Percentiles rank a stretch among this genome's conserved stretches.
phyloP scores from a whole-genome alignment of 306 rosid species.

The Casuarina equisetifolia region DNA sequence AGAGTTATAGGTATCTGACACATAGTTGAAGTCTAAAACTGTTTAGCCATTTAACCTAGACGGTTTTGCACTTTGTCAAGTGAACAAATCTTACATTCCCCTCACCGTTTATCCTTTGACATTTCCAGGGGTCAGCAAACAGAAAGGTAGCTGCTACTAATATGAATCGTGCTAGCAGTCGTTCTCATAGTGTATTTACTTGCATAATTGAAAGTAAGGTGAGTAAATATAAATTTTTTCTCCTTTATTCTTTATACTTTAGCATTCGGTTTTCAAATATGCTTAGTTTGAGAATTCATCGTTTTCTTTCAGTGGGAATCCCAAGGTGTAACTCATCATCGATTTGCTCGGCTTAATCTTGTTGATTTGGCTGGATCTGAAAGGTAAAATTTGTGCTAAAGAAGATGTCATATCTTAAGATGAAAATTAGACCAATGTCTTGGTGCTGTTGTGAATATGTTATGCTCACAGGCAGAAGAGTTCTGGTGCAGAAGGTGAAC shows the following conservation, averaged over 20 bases:
- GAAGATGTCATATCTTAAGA: constrained; percentile 13
- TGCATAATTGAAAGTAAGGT: constrained; percentile 95
- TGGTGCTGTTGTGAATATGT: constrained; percentile 14
- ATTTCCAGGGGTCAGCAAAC: constrained; percentile 80
- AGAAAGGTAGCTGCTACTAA: constrained; percentile 98
- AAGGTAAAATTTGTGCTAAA: constrained; percentile 53
- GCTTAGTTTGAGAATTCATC: constrained; percentile 15
- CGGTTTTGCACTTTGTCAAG: neutral
- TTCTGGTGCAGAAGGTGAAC: constrained; percentile 99
- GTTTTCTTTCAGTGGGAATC: constrained; percentile 80
- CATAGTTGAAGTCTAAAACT: neutral
- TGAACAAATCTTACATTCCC: neutral
- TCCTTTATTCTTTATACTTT: constrained; percentile 8
- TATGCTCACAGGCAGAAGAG: constrained; percentile 83
- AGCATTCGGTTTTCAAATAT: constrained; percentile 23
- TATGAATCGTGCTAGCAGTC: constrained; percentile 97
- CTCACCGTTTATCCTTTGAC: neutral
- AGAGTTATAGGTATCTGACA: neutral
- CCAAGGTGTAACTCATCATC: constrained; percentile 91
- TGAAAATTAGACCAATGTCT: constrained; percentile 2
- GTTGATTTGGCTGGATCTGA: constrained; percentile 99
- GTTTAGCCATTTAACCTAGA: neutral
- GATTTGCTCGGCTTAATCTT: constrained; percentile 93
- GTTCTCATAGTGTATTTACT: constrained; percentile 97
- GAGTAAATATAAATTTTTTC: constrained; percentile 21